These are phyloP conservation scores for Corylus heterophylla DNA, from an alignment of 306 rosid genomes.

Conservation along the genomic window DNA sequence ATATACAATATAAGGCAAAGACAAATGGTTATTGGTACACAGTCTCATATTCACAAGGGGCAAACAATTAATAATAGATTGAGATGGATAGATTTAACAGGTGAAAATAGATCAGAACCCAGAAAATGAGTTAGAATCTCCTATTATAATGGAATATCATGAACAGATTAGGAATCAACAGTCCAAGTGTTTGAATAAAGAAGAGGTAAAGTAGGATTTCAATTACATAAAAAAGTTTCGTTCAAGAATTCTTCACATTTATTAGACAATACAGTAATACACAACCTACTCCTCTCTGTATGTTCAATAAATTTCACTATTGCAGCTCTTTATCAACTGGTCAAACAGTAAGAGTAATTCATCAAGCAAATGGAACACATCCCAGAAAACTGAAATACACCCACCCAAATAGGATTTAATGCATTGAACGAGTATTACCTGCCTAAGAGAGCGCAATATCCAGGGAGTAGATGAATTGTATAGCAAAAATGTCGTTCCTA, in stretches of 20 bases:
- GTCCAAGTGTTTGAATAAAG: neutral
- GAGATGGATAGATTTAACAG: neutral
- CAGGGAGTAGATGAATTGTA: constrained; percentile 63
- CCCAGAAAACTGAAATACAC: neutral
- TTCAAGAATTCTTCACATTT: neutral
- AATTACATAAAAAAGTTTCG: neutral
- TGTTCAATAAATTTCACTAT: neutral
- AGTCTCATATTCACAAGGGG: neutral
- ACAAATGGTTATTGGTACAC: neutral
- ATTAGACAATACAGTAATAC: neutral
- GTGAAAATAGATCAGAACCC: neutral
- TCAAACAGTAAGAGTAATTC: neutral
- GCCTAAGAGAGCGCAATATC: constrained; percentile 50
- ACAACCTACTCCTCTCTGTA: neutral
- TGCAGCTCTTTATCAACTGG: neutral
- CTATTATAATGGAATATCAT: neutral
- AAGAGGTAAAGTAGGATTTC: neutral
- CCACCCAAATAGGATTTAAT: constrained; percentile 8
- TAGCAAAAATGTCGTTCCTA: constrained; percentile 86
- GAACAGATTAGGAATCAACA: neutral
- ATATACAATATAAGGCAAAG: neutral
- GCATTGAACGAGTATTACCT: constrained; percentile 43
- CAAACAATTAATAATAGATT: neutral
- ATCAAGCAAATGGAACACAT: neutral
- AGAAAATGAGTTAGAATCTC: neutral